Conservation (phyloP, 768 basidiomycete species). For the Tephrocybe sp. region DNA sequence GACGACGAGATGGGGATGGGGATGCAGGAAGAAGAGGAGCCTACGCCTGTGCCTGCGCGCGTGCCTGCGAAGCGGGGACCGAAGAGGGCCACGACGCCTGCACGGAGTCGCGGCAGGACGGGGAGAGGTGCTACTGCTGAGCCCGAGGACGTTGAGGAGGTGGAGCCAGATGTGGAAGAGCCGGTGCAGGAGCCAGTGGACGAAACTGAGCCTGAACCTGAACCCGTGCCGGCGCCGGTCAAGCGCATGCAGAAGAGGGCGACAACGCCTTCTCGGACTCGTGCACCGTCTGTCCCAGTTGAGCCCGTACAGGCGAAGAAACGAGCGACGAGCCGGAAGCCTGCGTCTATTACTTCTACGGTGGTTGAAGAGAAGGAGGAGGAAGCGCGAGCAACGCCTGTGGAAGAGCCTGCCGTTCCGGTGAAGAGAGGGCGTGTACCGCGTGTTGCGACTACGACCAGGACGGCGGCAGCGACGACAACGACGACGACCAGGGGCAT, state of each 20-base stretch:
- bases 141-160: conserved; percentile 13
- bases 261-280: neutral
- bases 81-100: conserved; percentile 10
- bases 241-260: neutral
- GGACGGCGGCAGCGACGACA: neutral
- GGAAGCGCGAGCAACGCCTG: too few species aligned
- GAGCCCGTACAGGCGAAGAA: too few species aligned
- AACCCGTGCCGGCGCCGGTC: neutral
- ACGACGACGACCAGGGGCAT: neutral
- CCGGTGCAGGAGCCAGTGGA: neutral
- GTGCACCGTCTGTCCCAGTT: too few species aligned
- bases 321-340: neutral
- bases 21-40: conserved; percentile 15
- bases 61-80: conserved; percentile 13
- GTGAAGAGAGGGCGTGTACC: conserved; percentile 20
- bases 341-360: neutral
- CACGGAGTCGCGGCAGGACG: neutral
- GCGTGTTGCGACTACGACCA: conserved; percentile 3
- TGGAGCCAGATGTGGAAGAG: neutral
- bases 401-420: neutral
- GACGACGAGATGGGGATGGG: conserved; percentile 16
- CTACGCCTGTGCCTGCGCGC: conserved; percentile 2
- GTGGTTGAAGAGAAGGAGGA: neutral
- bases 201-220: neutral
- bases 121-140: conserved; percentile 15